Evolutionary conservation across 2,329 filamentous ascomycete species (phyloP).

Genomic region (Colletotrichum lini): DNA sequence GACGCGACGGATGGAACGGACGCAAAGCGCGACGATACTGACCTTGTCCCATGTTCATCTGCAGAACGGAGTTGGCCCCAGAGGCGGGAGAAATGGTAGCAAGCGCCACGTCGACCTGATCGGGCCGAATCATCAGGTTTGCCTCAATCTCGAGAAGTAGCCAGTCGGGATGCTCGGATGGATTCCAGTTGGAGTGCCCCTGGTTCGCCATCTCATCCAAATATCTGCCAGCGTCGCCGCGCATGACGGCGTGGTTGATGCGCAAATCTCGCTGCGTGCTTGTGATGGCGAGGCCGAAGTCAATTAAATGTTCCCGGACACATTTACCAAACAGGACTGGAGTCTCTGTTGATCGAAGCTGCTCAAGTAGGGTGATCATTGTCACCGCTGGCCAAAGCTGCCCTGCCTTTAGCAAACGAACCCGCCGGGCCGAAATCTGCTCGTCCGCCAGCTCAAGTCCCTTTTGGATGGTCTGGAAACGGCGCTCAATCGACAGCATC

Average conservation of each 20-base stretch:
- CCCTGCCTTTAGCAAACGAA: constrained; percentile 58
- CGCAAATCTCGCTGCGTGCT: constrained; percentile 61
- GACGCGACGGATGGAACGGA: too few species aligned
- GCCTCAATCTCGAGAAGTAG: constrained; percentile 77
- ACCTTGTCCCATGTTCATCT: constrained; percentile 78
- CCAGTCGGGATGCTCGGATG: constrained; percentile 71
- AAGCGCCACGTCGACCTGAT: constrained; percentile 73
- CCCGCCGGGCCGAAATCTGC: constrained; percentile 39
- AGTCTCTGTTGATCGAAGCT: constrained; percentile 56
- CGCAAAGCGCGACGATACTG: constrained; percentile 29
- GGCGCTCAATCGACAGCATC: constrained; percentile 12
- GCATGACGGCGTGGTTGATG: constrained; percentile 52
- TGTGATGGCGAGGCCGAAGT: constrained; percentile 60
- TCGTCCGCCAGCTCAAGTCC: constrained; percentile 15
- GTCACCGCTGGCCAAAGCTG: constrained; percentile 63
- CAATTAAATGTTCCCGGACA: constrained; percentile 58
- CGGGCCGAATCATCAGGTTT: constrained; percentile 72
- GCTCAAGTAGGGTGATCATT: constrained; percentile 59
- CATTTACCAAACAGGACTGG: constrained; percentile 49
- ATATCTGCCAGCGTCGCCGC: constrained; percentile 47
- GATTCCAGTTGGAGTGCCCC: constrained; percentile 72
- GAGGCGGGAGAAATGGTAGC: constrained; percentile 71
- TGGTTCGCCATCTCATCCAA: constrained; percentile 60
- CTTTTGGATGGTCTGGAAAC: constrained; percentile 6
- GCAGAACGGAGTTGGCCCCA: constrained; percentile 70